phyloP scores from a whole-genome alignment of 2,329 filamentous ascomycete species.

The Huntiella abstrusa region DNA sequence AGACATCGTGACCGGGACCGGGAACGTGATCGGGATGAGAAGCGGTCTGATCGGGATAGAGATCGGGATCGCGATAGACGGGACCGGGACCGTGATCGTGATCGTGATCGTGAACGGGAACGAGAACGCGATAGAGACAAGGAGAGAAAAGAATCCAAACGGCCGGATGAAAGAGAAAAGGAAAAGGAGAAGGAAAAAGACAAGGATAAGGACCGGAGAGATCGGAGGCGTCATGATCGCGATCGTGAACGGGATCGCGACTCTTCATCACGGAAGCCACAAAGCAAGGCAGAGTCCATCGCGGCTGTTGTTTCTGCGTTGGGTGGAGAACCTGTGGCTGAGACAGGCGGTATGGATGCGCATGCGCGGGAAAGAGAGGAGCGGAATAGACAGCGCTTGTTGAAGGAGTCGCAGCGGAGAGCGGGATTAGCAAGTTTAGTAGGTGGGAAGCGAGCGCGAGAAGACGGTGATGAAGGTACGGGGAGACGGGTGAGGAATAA shows the following conservation, averaged over 20 bases:
- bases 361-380: constrained; percentile 53
- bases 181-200: constrained; percentile 22
- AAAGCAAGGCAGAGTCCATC: not conserved
- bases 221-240: constrained; percentile 19
- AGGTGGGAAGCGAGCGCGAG: constrained; percentile 31
- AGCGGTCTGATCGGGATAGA: constrained; percentile 15
- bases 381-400: constrained; percentile 43
- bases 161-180: constrained; percentile 12
- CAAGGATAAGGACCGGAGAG: constrained; percentile 18
- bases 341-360: constrained; percentile 24
- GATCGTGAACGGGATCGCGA: not conserved
- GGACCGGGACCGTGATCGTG: constrained; percentile 11
- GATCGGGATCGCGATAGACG: constrained; percentile 13
- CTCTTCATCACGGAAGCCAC: not conserved
- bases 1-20: constrained; percentile 17
- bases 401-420: constrained; percentile 50
- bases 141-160: not conserved
- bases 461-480: constrained; percentile 22
- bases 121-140: not conserved
- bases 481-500: constrained; percentile 5
- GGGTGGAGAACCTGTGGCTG: not conserved
- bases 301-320: constrained; percentile 1
- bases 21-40: constrained; percentile 16
- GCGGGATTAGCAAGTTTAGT: constrained; percentile 30
- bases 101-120: constrained; percentile 18